Evolutionary conservation across 164 flowering plant species (phyloP), one percentile per base, ranked within the genome.

Genomic region (Protea cynaroides): DNA sequence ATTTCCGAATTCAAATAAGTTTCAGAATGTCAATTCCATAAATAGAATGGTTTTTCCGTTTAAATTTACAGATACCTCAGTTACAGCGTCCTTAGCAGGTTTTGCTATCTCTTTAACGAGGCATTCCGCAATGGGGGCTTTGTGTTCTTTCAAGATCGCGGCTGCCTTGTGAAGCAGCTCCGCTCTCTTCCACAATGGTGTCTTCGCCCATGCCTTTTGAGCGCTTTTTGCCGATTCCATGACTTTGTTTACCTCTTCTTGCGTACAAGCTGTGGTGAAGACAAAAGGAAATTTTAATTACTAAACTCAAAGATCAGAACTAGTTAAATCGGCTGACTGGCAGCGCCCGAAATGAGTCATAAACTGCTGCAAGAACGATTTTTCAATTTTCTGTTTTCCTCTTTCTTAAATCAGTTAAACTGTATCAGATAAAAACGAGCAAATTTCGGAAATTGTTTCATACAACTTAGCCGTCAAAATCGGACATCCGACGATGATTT

Each of bases 161-260:
- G 97, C 99, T 4, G 98, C 97, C 70, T 88, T 92, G 78, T 92
- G 99, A 56, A 95, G 96, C 5, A 92, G 85, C 87, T 95, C 98
- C 2, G 99, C 99, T 61, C 99, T 68, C 80, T 87, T 95, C 99
- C 99, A 95, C 0, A 95, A 81, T 0, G 99, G 96, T 1, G 96
- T 92, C 73, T 82, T 92, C 0, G 98, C 99, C 99, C 99, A 95
- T 25, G 71, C 54, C 58, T 92, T 95, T 59, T 95, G 98, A 1
- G 94, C 98, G 3, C 38, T 61, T 76, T 92, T 92, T 3, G 99
- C 82, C 2, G 56, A 67, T 24, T 95, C 97, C 87, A 95, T 92
- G 3, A 82, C 87, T 73, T 83, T 90, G 81, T 95, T 92, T 4
- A 92, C 97, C 81, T 95, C 98, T 63, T 86, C 91, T 75, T 92